Evolutionary conservation across 163 green algal genomes (phyloP), one percentile per base, ranked within the genome.

Genomic region (Trebouxia gelatinosa): DNA sequence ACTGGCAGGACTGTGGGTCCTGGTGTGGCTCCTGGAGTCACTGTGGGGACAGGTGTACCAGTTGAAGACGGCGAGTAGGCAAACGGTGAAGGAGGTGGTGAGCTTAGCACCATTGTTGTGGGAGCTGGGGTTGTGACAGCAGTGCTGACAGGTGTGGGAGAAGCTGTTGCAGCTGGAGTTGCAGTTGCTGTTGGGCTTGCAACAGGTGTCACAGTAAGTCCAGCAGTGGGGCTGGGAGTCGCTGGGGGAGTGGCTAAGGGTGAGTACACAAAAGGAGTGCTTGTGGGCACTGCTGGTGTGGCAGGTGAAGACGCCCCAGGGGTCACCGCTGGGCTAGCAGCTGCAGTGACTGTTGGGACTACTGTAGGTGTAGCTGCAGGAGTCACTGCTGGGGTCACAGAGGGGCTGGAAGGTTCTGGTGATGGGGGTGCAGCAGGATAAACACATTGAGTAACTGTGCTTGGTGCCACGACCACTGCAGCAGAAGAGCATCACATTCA

Each of bases 401-500:
- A 35, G 46, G 43, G 29, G 40, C 40, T 62, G 68, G 40, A 31
- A 40, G 68, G 43, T 21, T n/a, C 68, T 64, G n/a, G 7, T 6
- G 68, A 31, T 21, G 21, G 13, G 19, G 48, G 19, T 21, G 48
- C 17, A n/a, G 48, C 48, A 51, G 64, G 64, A n/a, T 32, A 50
- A n/a, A 21, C 37, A 19, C 64, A 72, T 29, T 51, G 64, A 54
- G 64, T 34, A 1, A 19, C 37, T 35, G 35, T 37, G 23, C 35
- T 32, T 35, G 64, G 64, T 37, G 64, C 64, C 35, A 13, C 37
- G 16, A 72, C 37, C 1, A n/a, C 64, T 72, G 64, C 64, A 72
- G 3, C 38, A 31, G 29, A 0, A 11, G 13, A 35, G 3, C 19
- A 51, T 11, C 19, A 34, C 23, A 62, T 21, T 62, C 19, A 32